Evolutionary conservation across 1,284 basidiomycete genomes (phyloP).

Genomic region (Singerocomus rubriflavus): DNA sequence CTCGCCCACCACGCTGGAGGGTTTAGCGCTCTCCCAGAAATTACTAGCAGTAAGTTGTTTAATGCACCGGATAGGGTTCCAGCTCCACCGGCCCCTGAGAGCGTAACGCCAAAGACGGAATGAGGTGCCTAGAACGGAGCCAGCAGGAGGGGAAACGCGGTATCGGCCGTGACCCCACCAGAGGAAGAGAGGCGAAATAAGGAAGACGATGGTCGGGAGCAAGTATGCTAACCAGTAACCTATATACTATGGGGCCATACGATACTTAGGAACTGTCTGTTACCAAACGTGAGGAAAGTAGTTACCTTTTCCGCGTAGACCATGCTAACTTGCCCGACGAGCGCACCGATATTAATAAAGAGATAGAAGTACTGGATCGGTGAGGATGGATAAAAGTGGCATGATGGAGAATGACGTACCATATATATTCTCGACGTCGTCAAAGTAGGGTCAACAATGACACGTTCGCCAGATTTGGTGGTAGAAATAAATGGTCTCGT

Average conservation of each 20-base stretch:
- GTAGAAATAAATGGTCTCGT: constrained; percentile 54
- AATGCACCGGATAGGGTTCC: constrained; percentile 50
- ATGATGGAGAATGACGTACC: constrained; percentile 36
- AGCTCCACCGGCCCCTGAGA: constrained; percentile 52
- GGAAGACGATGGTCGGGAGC: constrained; percentile 66
- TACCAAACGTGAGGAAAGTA: not conserved
- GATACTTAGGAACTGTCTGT: not conserved
- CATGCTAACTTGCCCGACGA: constrained; percentile 70
- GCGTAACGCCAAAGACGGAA: constrained; percentile 52
- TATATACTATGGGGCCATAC: constrained; percentile 43
- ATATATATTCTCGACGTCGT: constrained; percentile 74
- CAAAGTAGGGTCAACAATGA: constrained; percentile 77
- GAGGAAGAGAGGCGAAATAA: constrained; percentile 71
- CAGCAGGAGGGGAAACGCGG: constrained; percentile 64
- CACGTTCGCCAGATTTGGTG: constrained; percentile 64
- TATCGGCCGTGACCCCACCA: constrained; percentile 66
- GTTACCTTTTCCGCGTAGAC: constrained; percentile 68
- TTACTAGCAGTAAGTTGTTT: constrained; percentile 53
- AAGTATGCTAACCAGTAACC: constrained; percentile 72
- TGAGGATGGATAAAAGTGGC: not conserved
- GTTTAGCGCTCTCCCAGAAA: constrained; percentile 82
- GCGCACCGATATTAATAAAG: constrained; percentile 76
- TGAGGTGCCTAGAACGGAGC: constrained; percentile 66
- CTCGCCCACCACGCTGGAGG: constrained; percentile 45
- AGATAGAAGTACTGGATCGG: constrained; percentile 66